Evolutionary conservation across 2,329 filamentous ascomycete species (phyloP), one percentile per base, ranked within the genome.

Genomic region (Calonectria naviculata): DNA sequence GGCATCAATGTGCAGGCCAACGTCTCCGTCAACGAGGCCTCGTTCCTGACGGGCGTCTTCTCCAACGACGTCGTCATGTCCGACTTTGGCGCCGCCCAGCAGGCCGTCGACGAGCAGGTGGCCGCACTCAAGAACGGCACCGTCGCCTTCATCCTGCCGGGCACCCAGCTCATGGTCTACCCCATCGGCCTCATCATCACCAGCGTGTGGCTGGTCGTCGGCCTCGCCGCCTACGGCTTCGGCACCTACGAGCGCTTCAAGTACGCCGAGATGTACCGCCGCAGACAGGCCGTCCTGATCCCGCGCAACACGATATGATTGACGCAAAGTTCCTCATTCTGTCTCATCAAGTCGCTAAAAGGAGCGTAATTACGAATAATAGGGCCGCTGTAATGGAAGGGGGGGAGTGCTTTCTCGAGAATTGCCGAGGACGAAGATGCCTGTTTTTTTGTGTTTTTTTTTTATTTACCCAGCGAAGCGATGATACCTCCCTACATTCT

Each of bases 41-140:
- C 89, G 8, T 95, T 95, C 76, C 88, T 94, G 44, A 89, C 89
- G 17, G 93, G 93, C 63, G 88, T 93, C 76, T 95, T 95, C 82
- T 89, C 92, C 65, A 83, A 87, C 61, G 84, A 89, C 67, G 84
- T 89, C 17, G 81, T 90, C 78, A 81, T 88, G 77, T 91, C 89
- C 70, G 83, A 86, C 62, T 84, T 87, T 42, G 80, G 83, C 52
- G 75, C 83, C 60, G 89, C 89, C 28, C 83, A 87, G 71, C 81
- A 85, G 21, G 87, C 88, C 38, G 88, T 90, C 21, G 82, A 88
- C 70, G 80, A 85, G 4, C 83, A 88, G 24, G 80, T 87, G 0
- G 81, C 79, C 0, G 82, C 80, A 5, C 82, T 91, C 28, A 77
- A 78, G 61, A 88, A 89, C 76, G 86, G 87, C 73, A 88, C 87